phyloP scores from a whole-genome alignment of 257 asterid genomes.

The Fraxinus pennsylvanica region DNA sequence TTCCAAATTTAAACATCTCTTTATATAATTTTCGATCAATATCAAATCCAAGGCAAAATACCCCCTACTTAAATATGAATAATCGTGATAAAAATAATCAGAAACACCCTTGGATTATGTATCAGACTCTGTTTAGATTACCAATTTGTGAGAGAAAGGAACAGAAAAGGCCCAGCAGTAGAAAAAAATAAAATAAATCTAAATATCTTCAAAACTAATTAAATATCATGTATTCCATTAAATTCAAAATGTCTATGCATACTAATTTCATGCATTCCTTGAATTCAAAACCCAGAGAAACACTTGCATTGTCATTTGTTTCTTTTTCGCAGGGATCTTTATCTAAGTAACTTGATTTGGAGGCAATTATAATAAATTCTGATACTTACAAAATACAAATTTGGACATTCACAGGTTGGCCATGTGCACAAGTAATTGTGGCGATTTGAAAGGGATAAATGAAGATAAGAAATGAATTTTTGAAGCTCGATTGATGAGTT shows the following conservation, averaged over 20 bases:
- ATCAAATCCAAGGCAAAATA: too few species aligned
- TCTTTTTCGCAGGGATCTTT: background rate
- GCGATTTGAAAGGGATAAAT: background rate
- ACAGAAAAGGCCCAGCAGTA: background rate
- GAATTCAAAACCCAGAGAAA: too few species aligned
- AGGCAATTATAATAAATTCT: background rate
- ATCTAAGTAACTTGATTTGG: background rate
- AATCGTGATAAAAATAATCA: too few species aligned
- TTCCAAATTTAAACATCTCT: too few species aligned
- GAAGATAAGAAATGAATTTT: background rate
- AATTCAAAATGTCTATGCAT: background rate
- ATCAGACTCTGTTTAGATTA: background rate
- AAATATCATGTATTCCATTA: background rate
- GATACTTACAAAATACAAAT: background rate
- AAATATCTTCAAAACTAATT: background rate
- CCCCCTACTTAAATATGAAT: too few species aligned
- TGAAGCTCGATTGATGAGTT: background rate
- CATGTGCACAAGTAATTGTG: background rate
- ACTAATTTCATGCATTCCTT: background rate
- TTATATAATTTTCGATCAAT: too few species aligned
- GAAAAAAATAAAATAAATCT: too few species aligned
- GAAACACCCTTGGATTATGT: too few species aligned
- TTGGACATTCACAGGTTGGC: conserved; percentile 4
- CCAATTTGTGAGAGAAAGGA: too few species aligned
- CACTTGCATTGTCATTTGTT: too few species aligned